Base-by-base conservation (phyloP, 345 rosid genomes). In the Ricinus communis region DNA sequence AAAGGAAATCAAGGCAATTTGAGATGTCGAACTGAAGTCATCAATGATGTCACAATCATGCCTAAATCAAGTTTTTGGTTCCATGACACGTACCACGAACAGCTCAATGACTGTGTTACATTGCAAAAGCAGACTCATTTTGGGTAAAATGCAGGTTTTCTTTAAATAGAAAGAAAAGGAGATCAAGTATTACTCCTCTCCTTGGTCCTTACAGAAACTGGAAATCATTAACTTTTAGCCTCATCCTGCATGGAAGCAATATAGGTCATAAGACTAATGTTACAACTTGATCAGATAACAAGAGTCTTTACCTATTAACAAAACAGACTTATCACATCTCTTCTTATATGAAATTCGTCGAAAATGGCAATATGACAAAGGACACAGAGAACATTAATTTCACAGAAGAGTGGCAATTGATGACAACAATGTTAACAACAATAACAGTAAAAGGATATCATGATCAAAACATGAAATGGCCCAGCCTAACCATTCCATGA, bases 31-130 rank as follows among this genome's bases (percentile, higher is more conserved):
- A 22, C 68, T 65, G 19, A 70, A 33, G 49, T 63, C 38, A 46
- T 19, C 49, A 54, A 22, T 64, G 54, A 75, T 27, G 57, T 78
- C 74, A 38, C n/a, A 36, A 62, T 73, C 76, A 55, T 50, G 57
- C 71, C 64, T 30, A 75, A 61, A 65, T 47, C 57, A 68, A 68
- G 40, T 22, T 30, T 62, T 67, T 22, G 7, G 21, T 59, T 75
- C 19, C 43, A 75, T 53, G 58, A 68, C 27, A 67, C 61, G 51
- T 19, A 71, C 56, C 41, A 5, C 27, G 25, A 24, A 30, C 43
- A 31, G 63, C 63, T 15, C 12, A 31, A 59, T 8, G 24, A n/a
- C 62, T 15, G 4, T 12, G 62, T 9, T 5, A 21, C 57, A 53
- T 43, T 2, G 47, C 71, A 60, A 24, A 58, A 55, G 28, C n/a